phyloP scores from a whole-genome alignment of 768 basidiomycete species.

The Mycena galopus region DNA sequence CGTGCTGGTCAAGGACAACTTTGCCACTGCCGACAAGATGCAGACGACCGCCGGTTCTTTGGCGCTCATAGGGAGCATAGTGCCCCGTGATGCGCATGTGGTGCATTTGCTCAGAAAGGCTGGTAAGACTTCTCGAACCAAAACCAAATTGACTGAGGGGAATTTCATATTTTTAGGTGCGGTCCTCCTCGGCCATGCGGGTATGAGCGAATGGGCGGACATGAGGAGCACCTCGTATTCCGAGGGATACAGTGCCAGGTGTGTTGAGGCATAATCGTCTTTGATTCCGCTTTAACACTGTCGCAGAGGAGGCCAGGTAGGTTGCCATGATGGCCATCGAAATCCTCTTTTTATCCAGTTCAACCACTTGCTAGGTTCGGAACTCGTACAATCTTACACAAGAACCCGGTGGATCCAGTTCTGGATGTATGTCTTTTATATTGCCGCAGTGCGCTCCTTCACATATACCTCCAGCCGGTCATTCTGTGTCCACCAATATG shows the following conservation, averaged over 20 bases:
- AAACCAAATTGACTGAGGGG: not conserved
- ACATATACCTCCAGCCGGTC: conserved; percentile 43
- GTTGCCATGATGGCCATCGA: not conserved
- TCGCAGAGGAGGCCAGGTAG: conserved; percentile 53
- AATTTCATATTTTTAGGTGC: conserved; percentile 19
- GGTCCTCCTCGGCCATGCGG: conserved; percentile 50
- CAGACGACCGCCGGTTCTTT: conserved; percentile 37
- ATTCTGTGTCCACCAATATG: conserved; percentile 47
- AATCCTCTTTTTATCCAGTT: not conserved
- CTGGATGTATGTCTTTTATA: conserved; percentile 44
- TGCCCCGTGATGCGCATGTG: conserved; percentile 38
- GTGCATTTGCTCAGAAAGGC: conserved; percentile 30
- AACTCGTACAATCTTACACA: conserved; percentile 51
- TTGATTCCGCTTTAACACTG: conserved; percentile 41
- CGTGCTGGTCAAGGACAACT: conserved; percentile 38
- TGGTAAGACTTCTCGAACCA: not conserved
- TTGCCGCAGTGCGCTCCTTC: not conserved
- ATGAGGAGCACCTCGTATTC: conserved; percentile 45
- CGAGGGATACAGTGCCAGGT: conserved; percentile 41
- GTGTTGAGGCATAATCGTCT: not conserved
- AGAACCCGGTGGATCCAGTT: conserved; percentile 57
- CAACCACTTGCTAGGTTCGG: conserved; percentile 34
- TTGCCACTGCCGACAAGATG: conserved; percentile 38
- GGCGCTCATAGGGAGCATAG: conserved; percentile 36
- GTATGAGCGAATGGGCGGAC: conserved; percentile 52